These are phyloP conservation scores for Mycena olivaceomarginata DNA, from an alignment of 768 basidiomycete genomes.

Conservation along the genomic window DNA sequence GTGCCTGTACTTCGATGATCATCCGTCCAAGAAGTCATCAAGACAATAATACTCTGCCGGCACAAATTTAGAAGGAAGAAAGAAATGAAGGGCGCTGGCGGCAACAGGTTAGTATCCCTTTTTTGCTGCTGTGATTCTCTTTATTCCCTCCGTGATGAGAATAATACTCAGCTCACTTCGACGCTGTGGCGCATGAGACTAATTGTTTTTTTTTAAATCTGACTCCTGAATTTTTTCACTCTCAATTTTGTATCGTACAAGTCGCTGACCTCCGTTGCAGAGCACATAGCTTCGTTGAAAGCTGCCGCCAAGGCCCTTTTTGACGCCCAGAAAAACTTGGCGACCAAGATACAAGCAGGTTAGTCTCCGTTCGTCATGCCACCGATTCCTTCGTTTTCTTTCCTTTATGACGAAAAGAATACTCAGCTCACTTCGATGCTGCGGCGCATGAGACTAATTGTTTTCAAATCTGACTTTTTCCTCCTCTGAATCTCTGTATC, in stretches of 20 bases:
- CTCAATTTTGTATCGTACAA: no score
- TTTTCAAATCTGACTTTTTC: neutral
- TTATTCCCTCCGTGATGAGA: neutral
- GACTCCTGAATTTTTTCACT: neutral
- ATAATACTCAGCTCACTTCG: neutral
- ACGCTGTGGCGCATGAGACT: neutral
- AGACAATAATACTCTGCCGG: no score
- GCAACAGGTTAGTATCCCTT: neutral
- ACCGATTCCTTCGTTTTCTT: neutral
- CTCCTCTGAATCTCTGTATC: no score
- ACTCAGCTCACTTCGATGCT: conserved; percentile 5
- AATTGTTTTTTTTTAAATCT: neutral
- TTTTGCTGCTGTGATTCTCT: neutral
- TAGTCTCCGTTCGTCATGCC: no score
- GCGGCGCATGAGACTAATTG: conserved; percentile 1
- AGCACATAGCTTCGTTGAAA: no score
- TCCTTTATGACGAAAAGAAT: conserved; percentile 3
- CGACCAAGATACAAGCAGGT: no score
- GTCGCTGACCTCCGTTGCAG: no score
- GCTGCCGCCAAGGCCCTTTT: no score
- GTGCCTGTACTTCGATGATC: neutral
- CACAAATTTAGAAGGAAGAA: neutral
- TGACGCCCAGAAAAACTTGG: no score
- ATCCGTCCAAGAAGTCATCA: neutral
- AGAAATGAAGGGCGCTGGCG: no score